Percentiles rank a stretch among this genome's conserved stretches.
These are phyloP conservation scores for Hysterangium stoloniferum DNA, from an alignment of 768 basidiomycete genomes.

Conservation along the genomic window DNA sequence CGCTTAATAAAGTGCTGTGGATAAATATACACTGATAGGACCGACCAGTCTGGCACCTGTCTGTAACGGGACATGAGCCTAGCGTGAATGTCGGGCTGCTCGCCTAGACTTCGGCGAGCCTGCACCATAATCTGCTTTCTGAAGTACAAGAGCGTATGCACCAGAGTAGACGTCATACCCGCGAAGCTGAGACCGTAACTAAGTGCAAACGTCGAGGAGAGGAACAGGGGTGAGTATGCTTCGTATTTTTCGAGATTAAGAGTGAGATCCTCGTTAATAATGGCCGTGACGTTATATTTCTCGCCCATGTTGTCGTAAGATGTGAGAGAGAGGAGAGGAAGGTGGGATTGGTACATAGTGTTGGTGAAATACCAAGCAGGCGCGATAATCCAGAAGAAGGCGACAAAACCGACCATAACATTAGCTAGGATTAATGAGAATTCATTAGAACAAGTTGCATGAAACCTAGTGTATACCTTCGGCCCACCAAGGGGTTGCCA, in stretches of 20 bases:
- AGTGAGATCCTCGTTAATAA: slow-evolving; percentile 48
- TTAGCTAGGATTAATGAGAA: slow-evolving; percentile 39
- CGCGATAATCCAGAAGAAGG: slow-evolving; percentile 67
- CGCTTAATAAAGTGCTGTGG: slow-evolving; percentile 20
- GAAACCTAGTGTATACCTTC: slow-evolving; percentile 7
- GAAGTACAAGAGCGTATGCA: slow-evolving; percentile 84
- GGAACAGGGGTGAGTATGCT: slow-evolving; percentile 74
- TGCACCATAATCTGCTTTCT: slow-evolving; percentile 69
- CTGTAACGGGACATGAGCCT: slow-evolving; percentile 73
- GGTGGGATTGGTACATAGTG: slow-evolving; percentile 29
- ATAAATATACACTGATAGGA: slow-evolving; percentile 8
- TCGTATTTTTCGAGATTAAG: slow-evolving; percentile 64
- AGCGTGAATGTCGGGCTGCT: slow-evolving; percentile 80
- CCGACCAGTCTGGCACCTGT: slow-evolving; percentile 54
- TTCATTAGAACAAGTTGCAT: too few relatives aligned
- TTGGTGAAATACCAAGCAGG: slow-evolving; percentile 44
- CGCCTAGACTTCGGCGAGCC: slow-evolving; percentile 54
- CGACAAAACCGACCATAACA: slow-evolving; percentile 51
- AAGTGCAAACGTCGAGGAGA: slow-evolving; percentile 59
- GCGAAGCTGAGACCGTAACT: slow-evolving; percentile 74
- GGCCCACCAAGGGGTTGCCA: slow-evolving; percentile 59
- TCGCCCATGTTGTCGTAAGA: slow-evolving; percentile 72
- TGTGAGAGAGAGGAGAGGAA: slow-evolving; percentile 47
- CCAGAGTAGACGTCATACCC: slow-evolving; percentile 59
- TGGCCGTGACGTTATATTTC: slow-evolving; percentile 50